phyloP scores from a whole-genome alignment of 1,284 basidiomycete genomes.

The Microbotryum scabiosae region DNA sequence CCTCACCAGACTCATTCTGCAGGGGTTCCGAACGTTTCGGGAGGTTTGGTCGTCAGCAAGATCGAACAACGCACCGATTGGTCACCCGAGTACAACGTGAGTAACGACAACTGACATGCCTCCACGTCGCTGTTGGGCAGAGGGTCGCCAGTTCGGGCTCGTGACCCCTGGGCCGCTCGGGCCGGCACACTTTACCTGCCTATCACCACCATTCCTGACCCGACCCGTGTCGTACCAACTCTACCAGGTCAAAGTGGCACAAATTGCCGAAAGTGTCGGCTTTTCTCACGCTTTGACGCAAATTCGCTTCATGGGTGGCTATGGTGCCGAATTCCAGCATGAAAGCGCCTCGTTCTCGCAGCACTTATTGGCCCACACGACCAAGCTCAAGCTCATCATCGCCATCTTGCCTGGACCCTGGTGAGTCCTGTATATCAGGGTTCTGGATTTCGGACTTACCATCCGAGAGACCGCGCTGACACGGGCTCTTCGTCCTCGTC shows the following conservation, averaged over 20 bases:
- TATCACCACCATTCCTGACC: too few species aligned
- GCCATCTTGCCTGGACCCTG: slow-evolving; percentile 20
- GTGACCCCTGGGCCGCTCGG: too few species aligned
- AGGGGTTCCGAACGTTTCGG: slow-evolving; percentile 19
- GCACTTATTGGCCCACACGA: slow-evolving; percentile 16
- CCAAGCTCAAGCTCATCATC: slow-evolving; percentile 14
- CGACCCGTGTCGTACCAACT: neutral
- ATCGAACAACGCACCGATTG: slow-evolving; percentile 12
- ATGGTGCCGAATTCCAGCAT: slow-evolving; percentile 21
- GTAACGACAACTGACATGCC: neutral
- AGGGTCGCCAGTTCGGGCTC: too few species aligned
- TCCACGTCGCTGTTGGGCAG: too few species aligned
- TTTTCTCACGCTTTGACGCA: slow-evolving; percentile 19
- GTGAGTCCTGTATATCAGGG: neutral
- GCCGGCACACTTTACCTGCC: too few species aligned
- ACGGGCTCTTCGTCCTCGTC: neutral
- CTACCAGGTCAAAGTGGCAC: slow-evolving; percentile 13
- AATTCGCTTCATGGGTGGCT: slow-evolving; percentile 19
- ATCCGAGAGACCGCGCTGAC: too few species aligned
- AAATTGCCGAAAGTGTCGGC: slow-evolving; percentile 11
- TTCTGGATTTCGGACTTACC: too few species aligned
- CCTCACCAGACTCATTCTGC: too few species aligned
- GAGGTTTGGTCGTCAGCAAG: slow-evolving; percentile 18
- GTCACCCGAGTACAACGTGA: slow-evolving; percentile 17
- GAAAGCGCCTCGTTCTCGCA: slow-evolving; percentile 21